A percentile compares a stretch with the other conserved stretches of the same genome.
phyloP scores from a whole-genome alignment of 202 grass and related monocot species.

The Carex arenaria region DNA sequence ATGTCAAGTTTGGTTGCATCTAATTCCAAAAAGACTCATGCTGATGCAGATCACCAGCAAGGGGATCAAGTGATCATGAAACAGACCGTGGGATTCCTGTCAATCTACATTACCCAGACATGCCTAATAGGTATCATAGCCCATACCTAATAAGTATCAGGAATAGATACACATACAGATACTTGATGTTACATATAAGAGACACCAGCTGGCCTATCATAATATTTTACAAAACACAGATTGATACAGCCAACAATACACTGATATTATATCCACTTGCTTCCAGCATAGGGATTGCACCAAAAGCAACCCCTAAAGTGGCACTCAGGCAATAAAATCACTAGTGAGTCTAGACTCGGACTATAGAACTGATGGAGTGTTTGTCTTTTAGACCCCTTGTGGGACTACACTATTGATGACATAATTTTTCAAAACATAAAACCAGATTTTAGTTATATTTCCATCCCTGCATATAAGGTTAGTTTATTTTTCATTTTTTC shows the following conservation, averaged over 20 bases:
- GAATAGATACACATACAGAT: neutral
- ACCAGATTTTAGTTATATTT: neutral
- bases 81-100: neutral
- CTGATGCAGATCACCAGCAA: neutral
- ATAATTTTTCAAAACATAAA: neutral
- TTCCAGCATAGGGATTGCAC: neutral
- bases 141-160: neutral
- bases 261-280: neutral
- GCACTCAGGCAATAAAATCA: neutral
- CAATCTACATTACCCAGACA: neutral
- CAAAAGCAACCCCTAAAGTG: neutral
- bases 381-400: neutral
- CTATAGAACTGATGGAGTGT: neutral
- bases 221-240: neutral
- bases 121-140: neutral
- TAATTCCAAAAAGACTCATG: neutral
- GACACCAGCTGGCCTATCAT: neutral
- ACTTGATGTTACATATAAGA: neutral
- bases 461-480: neutral
- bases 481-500: neutral
- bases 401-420: neutral
- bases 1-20: neutral
- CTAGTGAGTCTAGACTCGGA: neutral
- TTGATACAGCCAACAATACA: neutral
- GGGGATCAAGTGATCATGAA: neutral